phyloP scores from a whole-genome alignment of 2,329 filamentous ascomycete species.

The Talaromyces atroroseus region DNA sequence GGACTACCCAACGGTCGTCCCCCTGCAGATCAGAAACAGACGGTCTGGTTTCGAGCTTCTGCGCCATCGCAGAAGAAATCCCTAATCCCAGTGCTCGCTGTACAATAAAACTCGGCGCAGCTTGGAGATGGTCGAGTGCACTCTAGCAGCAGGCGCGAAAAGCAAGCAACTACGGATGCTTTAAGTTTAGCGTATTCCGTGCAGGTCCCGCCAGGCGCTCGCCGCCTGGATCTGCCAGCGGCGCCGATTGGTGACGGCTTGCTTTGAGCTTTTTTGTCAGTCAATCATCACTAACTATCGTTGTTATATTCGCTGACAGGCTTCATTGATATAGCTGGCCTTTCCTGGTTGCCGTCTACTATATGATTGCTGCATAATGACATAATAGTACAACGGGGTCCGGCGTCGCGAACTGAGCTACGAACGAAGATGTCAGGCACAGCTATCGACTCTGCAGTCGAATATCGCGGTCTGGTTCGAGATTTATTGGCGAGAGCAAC shows the following conservation, averaged over 20 bases:
- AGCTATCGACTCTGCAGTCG: slow-evolving; percentile 28
- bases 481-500: slow-evolving; percentile 56
- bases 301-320: neutral
- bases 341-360: neutral
- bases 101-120: slow-evolving; percentile 4
- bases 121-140: slow-evolving; percentile 6
- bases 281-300: neutral
- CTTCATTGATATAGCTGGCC: neutral
- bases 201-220: slow-evolving; percentile 24
- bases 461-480: slow-evolving; percentile 51
- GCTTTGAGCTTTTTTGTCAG: slow-evolving; percentile 3
- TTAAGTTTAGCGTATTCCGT: slow-evolving; percentile 16
- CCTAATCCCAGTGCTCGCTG: slow-evolving; percentile 34
- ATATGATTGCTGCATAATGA: neutral
- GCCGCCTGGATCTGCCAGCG: slow-evolving; percentile 15
- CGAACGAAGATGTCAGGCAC: slow-evolving; percentile 23
- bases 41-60: slow-evolving; percentile 37
- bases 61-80: slow-evolving; percentile 55
- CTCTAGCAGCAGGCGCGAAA: slow-evolving; percentile 4
- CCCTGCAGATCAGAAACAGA: slow-evolving; percentile 40
- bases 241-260: slow-evolving; percentile 14
- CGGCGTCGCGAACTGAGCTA: neutral
- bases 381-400: neutral
- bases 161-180: slow-evolving; percentile 7
- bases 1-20: slow-evolving; percentile 51